Conservation (phyloP, 2,329 filamentous ascomycete genomes). For the Dactylellina haptotyla region DNA sequence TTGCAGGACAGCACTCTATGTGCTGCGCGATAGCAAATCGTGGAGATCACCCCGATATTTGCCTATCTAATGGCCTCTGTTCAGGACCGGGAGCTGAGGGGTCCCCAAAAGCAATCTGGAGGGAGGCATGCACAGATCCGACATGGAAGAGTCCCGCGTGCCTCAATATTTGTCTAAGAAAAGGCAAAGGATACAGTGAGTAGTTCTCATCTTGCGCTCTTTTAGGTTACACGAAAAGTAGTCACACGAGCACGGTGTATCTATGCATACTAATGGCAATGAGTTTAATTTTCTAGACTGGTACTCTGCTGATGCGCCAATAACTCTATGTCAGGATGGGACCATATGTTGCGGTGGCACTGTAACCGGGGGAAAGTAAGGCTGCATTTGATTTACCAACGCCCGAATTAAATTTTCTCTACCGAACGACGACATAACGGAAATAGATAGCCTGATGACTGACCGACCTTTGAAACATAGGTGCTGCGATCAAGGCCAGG, state of each 20-base stretch:
- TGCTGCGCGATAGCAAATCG: slow-evolving; percentile 32
- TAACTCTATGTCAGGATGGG: slow-evolving; percentile 25
- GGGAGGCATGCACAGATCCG: slow-evolving; percentile 57
- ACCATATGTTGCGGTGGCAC: not conserved
- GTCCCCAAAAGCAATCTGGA: slow-evolving; percentile 34
- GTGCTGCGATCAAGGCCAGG: no score
- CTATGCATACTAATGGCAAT: not conserved
- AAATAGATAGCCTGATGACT: no score
- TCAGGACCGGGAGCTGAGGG: not conserved
- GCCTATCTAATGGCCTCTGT: slow-evolving; percentile 22
- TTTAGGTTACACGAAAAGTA: not conserved
- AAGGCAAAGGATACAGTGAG: slow-evolving; percentile 15
- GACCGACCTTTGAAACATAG: no score
- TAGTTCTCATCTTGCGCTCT: no score
- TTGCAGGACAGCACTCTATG: slow-evolving; percentile 19
- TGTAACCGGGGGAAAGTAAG: no score
- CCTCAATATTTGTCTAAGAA: slow-evolving; percentile 55
- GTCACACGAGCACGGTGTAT: not conserved
- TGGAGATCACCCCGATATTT: slow-evolving; percentile 1
- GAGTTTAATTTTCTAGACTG: slow-evolving; percentile 19
- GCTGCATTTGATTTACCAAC: no score
- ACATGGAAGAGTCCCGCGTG: slow-evolving; percentile 56
- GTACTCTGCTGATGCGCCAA: slow-evolving; percentile 15
- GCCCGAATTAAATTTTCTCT: no score
- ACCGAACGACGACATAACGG: no score